These are phyloP conservation scores for Pichia inconspicua DNA, from an alignment of 1,139 yeast species.

Conservation along the genomic window DNA sequence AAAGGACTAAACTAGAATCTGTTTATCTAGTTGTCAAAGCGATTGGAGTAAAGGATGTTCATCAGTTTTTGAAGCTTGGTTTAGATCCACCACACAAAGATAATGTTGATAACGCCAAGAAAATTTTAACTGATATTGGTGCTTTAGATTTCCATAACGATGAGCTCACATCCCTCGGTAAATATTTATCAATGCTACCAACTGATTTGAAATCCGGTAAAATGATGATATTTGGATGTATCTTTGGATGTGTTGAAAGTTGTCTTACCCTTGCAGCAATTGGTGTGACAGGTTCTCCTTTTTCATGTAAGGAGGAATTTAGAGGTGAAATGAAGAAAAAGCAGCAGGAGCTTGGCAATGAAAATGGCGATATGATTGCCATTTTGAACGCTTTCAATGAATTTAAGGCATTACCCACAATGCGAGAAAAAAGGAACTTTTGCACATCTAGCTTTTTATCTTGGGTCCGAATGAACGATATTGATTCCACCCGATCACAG, in stretches of 20 bases:
- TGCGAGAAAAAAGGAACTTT: constrained; percentile 38
- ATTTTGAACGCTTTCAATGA: constrained; percentile 49
- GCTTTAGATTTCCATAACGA: constrained; percentile 45
- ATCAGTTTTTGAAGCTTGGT: constrained; percentile 62
- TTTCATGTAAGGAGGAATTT: constrained; percentile 49
- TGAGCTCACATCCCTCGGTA: constrained; percentile 70
- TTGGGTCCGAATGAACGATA: constrained; percentile 58
- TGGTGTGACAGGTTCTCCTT: constrained; percentile 67
- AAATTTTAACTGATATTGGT: constrained; percentile 61
- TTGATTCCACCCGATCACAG: constrained; percentile 62
- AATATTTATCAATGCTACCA: constrained; percentile 71
- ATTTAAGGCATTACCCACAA: constrained; percentile 33
- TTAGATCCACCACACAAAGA: constrained; percentile 68
- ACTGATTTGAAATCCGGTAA: constrained; percentile 85
- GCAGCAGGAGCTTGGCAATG: constrained; percentile 36
- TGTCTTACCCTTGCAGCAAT: constrained; percentile 73
- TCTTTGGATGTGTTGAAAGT: constrained; percentile 75
- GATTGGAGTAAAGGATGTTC: constrained; percentile 75
- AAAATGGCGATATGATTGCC: constrained; percentile 69
- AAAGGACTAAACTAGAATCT: constrained; percentile 74
- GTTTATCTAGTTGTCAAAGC: constrained; percentile 77
- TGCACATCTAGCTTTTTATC: constrained; percentile 59
- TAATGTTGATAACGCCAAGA: constrained; percentile 56
- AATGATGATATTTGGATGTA: constrained; percentile 65
- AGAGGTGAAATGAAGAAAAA: constrained; percentile 55